Conservation (phyloP, 1,139 yeast species). For the Geotrichum restrictum region DNA sequence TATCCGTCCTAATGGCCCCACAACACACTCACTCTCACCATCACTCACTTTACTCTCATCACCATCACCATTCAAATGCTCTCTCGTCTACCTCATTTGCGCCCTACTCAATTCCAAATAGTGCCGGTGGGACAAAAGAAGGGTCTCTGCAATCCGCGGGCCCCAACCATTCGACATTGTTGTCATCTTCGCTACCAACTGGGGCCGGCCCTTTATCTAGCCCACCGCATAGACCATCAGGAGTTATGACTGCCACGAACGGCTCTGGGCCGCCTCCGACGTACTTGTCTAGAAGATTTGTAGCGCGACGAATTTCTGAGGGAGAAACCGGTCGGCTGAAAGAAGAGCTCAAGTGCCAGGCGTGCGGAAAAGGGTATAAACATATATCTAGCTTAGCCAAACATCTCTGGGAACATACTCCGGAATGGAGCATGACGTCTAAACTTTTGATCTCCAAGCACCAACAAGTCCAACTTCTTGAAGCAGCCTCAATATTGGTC, state of each 20-base stretch:
- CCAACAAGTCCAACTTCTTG: conserved; percentile 82
- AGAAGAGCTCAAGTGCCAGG: conserved; percentile 80
- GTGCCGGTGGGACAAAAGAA: neutral
- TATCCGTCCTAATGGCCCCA: conserved; percentile 10
- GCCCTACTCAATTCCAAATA: conserved; percentile 9
- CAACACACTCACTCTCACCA: conserved; percentile 4
- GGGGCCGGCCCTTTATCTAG: conserved; percentile 2
- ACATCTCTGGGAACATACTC: conserved; percentile 83
- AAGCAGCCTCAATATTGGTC: conserved; percentile 82
- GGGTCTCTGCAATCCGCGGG: conserved; percentile 2
- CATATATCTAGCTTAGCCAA: conserved; percentile 77
- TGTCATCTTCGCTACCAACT: conserved; percentile 9
- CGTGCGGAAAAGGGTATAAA: conserved; percentile 86
- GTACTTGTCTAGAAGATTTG: conserved; percentile 64
- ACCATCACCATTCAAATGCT: conserved; percentile 2
- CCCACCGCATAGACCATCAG: neutral
- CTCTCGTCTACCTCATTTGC: conserved; percentile 1
- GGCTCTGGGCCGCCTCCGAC: conserved; percentile 27
- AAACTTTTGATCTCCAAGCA: conserved; percentile 79
- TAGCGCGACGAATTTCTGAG: conserved; percentile 75
- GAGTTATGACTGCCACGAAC: conserved; percentile 25
- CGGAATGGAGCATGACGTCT: conserved; percentile 86
- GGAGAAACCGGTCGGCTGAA: conserved; percentile 81
- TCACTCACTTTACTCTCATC: neutral
- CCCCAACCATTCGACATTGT: conserved; percentile 7